These are phyloP conservation scores for Primulina tabacum DNA, from an alignment of 257 asterid species.

Conservation along the genomic window DNA sequence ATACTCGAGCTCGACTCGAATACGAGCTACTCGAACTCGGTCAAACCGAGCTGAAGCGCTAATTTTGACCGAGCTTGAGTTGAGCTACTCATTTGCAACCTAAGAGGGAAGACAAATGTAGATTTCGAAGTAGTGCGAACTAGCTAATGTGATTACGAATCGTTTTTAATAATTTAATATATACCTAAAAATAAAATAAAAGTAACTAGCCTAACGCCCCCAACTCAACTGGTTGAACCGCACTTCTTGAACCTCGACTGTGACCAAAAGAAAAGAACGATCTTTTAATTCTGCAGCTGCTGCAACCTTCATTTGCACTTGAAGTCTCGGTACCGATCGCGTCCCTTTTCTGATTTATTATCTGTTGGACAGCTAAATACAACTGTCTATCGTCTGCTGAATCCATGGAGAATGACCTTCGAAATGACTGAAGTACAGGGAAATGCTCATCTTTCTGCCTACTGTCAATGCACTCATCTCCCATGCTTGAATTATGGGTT, in stretches of 20 bases:
- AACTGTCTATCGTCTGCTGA: slow-evolving; percentile 70
- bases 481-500: slow-evolving; percentile 49
- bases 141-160: no score
- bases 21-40: no score
- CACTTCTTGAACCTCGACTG: slow-evolving; percentile 65
- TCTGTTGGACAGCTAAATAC: slow-evolving; percentile 61
- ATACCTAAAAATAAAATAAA: not conserved
- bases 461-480: slow-evolving; percentile 74
- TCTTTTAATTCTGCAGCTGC: slow-evolving; percentile 49
- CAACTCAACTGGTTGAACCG: slow-evolving; percentile 58
- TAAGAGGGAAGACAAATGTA: no score
- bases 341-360: slow-evolving; percentile 33
- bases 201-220: slow-evolving; percentile 27
- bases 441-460: slow-evolving; percentile 58
- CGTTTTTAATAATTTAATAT: no score
- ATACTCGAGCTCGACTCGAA: no score
- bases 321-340: slow-evolving; percentile 17
- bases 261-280: slow-evolving; percentile 80
- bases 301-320: slow-evolving; percentile 39
- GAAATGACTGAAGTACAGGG: slow-evolving; percentile 43
- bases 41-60: no score
- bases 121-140: no score
- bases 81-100: no score
- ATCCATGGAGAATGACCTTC: slow-evolving; percentile 95
- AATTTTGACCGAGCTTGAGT: no score